Base-by-base conservation (phyloP, 1,284 basidiomycete species). In the Heterobasidion irregulare region DNA sequence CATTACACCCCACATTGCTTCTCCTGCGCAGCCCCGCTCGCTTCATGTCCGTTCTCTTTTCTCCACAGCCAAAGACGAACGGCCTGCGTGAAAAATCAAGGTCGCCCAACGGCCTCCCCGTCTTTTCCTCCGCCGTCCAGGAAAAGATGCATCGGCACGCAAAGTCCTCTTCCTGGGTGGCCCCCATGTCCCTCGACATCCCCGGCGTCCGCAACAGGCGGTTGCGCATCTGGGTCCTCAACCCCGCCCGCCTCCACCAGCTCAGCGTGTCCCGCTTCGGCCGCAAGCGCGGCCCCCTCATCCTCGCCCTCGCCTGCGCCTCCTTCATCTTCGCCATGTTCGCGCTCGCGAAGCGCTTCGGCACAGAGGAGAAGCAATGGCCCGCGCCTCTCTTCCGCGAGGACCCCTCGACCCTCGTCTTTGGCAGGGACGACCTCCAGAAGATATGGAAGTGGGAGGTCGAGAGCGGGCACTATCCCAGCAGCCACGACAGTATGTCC, bases 361-460 rank as follows among this genome's bases (percentile, higher is more conserved):
- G 75, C 19, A 75, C 76, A 0, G 73, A 76, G 59, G 74, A 76
- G 54, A 82, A 82, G 62, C 76, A 79, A 45, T 92, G 89, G 88
- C 78, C 84, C 9, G 75, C 80, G 47, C 80, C 83, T n/a, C 81
- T 88, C 58, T 59, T 65, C 49, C n/a, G 13, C 12, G 75, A 75
- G 48, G 84, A 89, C 59, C 80, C 86, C 7, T 76, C 85, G 50
- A 94, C 93, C 6, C 76, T 92, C 45, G 84, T 97, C 45, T 87
- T 88, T 60, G 77, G 77, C 47, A 75, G 81, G 51, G 84, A 87
- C 53, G 92, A 96, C 65, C 66, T 95, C 44, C 85, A 86, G 61
- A 79, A 84, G 63, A 89, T 98, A 69, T 97, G 94, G 94, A 77
- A 87, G 61, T 97, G 93, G 93, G 94, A 98, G 71, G 80, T 97